Evolutionary conservation across 345 rosid species (phyloP), one percentile per base, ranked within the genome.

Genomic region (Isatis tinctoria): DNA sequence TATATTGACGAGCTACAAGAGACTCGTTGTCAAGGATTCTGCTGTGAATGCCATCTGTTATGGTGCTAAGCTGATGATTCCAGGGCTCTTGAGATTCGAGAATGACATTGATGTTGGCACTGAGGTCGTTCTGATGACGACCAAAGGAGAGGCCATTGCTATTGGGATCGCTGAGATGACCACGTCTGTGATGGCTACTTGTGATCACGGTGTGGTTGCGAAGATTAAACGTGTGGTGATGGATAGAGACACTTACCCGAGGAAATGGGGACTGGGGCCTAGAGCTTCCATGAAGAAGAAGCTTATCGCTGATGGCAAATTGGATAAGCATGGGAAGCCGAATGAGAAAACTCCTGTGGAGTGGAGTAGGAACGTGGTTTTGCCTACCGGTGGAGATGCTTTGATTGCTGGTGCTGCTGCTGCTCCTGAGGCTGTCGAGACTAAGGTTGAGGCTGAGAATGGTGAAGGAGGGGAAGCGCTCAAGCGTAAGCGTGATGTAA

Each of bases 81-180:
- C 98, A 0, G 98, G 96, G 8, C 65, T 94, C 48, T 69, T 94
- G 83, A 90, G 97, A 78, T 91, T 91, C 22, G 98, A 94, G 86
- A 91, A 90, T 72, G 97, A 91, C 30, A 83, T 91, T 14, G 97
- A 89, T 81, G 86, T 81, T 10, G 96, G 97, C 14, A 95, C 88
- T 56, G 98, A 93, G 74, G 88, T 93, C 16, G 98, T 91, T 62
- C 62, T 93, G 69, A 93, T 93, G 98, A 91, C 98, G 16, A 93
- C 98, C 1, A 93, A 93, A 61, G 98, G 98, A 14, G 98, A 93
- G 83, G 98, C 98, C 0, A 44, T 94, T 72, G 98, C 98, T 8
- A 52, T 94, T 74, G 97, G 98, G 10, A 86, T 94, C 39, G 98
- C 98, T 0, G 98, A 91, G 84, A 94, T 94, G 98, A 94, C 98